A percentile compares a stretch with the other conserved stretches of the same genome.
These are phyloP conservation scores for Metschnikowia kofuensis DNA, from an alignment of 805 yeast species.

Conservation along the genomic window DNA sequence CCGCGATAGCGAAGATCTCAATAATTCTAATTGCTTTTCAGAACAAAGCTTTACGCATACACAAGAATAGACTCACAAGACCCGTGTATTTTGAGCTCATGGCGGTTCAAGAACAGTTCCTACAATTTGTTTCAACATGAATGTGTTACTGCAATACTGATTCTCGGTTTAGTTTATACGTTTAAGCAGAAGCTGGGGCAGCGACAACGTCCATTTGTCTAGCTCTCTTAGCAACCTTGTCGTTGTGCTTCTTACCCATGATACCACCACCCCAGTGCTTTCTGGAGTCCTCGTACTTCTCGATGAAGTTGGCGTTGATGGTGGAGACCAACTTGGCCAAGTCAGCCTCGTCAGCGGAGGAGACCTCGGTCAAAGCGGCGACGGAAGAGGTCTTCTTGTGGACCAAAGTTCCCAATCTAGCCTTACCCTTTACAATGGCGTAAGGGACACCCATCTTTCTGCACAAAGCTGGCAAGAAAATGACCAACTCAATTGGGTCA, in stretches of 20 bases:
- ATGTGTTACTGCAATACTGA: neutral
- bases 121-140: neutral
- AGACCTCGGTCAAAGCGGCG: constrained; percentile 95
- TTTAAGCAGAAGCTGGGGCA: constrained; percentile 6
- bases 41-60: too few species aligned
- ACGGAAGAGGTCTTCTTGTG: constrained; percentile 98
- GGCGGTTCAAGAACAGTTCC: too few species aligned
- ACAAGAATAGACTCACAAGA: too few species aligned
- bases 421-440: constrained; percentile 98
- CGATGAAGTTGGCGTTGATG: constrained; percentile 88
- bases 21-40: too few species aligned
- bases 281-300: constrained; percentile 93
- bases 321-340: constrained; percentile 91
- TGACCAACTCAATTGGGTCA: constrained; percentile 97
- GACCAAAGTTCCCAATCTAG: constrained; percentile 94
- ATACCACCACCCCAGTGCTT: constrained; percentile 99
- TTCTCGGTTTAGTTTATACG: constrained; percentile 3
- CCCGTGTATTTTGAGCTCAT: too few species aligned
- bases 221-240: constrained; percentile 75
- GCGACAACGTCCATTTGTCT: constrained; percentile 54
- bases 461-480: constrained; percentile 97
- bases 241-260: constrained; percentile 92
- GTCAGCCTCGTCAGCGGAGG: constrained; percentile 91
- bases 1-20: too few species aligned
- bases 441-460: constrained; percentile 99